These are phyloP conservation scores for Taphrina flavorubra DNA, from an alignment of 1,139 yeast genomes.

Conservation along the genomic window DNA sequence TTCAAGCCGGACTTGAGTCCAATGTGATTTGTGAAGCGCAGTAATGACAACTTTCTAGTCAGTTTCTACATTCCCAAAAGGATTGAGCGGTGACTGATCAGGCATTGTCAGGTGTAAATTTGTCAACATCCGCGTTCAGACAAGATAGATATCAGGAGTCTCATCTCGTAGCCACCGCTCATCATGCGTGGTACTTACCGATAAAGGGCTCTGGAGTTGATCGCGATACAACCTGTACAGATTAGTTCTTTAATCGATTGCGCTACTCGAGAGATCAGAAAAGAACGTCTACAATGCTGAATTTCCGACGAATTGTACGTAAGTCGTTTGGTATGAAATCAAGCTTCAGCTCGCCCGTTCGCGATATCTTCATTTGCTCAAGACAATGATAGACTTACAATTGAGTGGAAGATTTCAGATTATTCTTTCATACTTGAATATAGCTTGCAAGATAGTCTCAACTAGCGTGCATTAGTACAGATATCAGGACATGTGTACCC, in stretches of 20 bases:
- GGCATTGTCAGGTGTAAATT: slow-evolving; percentile 40
- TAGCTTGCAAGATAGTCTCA: not conserved
- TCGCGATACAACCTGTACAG: too few relatives aligned
- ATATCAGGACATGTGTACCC: not conserved
- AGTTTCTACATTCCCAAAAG: not conserved
- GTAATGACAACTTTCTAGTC: not conserved
- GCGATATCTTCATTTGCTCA: slow-evolving; percentile 37
- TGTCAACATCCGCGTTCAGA: slow-evolving; percentile 37
- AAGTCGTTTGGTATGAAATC: slow-evolving; percentile 37
- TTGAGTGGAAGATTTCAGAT: not conserved
- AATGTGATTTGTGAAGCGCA: not conserved
- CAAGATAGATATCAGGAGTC: not conserved
- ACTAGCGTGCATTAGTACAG: not conserved
- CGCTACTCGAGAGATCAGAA: slow-evolving; percentile 25
- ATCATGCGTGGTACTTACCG: too few relatives aligned
- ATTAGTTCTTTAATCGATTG: too few relatives aligned
- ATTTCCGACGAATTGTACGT: slow-evolving; percentile 41
- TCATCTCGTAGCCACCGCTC: slow-evolving; percentile 26
- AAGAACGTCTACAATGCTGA: slow-evolving; percentile 35
- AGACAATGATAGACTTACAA: not conserved
- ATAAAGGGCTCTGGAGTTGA: too few relatives aligned
- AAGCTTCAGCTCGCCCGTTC: slow-evolving; percentile 42
- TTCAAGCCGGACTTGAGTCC: not conserved
- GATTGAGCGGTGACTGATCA: slow-evolving; percentile 20
- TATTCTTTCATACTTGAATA: not conserved